Evolutionary conservation across 1,284 basidiomycete species (phyloP), one percentile per base, ranked within the genome.

Genomic region (Ustilago loliicola): DNA sequence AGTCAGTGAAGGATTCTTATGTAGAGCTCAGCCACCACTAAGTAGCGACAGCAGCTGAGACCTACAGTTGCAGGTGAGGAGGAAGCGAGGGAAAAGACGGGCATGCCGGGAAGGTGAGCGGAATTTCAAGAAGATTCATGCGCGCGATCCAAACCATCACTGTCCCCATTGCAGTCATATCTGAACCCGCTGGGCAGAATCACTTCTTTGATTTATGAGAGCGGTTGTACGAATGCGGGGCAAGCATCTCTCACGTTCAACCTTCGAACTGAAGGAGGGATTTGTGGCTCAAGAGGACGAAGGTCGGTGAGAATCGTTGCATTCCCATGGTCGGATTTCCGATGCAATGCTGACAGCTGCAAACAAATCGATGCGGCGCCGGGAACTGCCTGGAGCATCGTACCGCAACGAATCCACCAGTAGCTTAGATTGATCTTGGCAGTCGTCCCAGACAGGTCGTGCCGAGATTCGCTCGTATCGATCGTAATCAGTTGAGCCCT

Each of bases 321-420:
- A 25, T 54, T 54, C 52, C 52, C 52, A 54, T 23, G 32, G 36
- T 25, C 40, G 55, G 40, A 32, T 32, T 57, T 57, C 55, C 27
- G 55, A 47, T 57, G 55, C 55, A 32, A 57, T 57, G 55, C 55
- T 57, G 55, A 57, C 55, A 57, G 55, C 55, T 57, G 55, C 40
- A 32, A 47, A 42, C 38, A 40, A 56, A 56, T 53, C 54, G 54
- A 42, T 42, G 38, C 54, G 23, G 21, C 36, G 36, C 54, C 8
- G 13, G 19, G 23, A 42, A 25, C 11, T 15, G 29, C 25, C 29
- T 32, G 19, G 9, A 52, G 50, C 25, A 34, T 51, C 27, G 50
- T 17, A 51, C 30, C 50, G 50, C 32, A 36, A 53, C 30, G 17
- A 3, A 29, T 7, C 13, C 48, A 17, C 2, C 25, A 27, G 23